Percentiles rank a stretch among this genome's conserved stretches.
Conservation (phyloP, 805 yeast genomes). For the Debaryomyces hansenii region DNA sequence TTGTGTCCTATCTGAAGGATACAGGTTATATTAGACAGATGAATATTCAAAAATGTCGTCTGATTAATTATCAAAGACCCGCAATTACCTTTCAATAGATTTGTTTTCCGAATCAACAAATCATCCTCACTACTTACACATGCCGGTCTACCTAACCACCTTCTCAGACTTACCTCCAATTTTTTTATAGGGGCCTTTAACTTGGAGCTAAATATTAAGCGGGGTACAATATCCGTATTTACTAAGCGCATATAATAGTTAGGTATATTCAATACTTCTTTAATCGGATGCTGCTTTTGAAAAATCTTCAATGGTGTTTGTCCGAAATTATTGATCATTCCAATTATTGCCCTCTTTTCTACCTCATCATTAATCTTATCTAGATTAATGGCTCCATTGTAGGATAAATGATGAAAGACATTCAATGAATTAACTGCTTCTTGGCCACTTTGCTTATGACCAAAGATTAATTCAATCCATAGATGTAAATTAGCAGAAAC, state of each 20-base stretch:
- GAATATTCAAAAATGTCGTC: conserved; percentile 43
- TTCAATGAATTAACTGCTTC: conserved; percentile 67
- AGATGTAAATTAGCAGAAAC: conserved; percentile 73
- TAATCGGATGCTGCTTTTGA: conserved; percentile 60
- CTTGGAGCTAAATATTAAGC: conserved; percentile 44
- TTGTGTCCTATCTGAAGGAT: conserved; percentile 42
- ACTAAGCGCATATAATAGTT: conserved; percentile 31
- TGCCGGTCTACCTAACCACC: conserved; percentile 54
- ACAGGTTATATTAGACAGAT: conserved; percentile 37
- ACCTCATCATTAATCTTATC: conserved; percentile 71
- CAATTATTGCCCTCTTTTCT: conserved; percentile 74
- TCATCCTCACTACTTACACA: conserved; percentile 40
- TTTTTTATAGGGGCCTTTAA: conserved; percentile 40
- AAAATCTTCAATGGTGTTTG: conserved; percentile 83
- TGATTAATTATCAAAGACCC: conserved; percentile 44
- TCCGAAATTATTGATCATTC: conserved; percentile 88
- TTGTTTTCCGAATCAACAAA: conserved; percentile 32
- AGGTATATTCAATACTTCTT: conserved; percentile 40
- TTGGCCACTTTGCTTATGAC: conserved; percentile 72
- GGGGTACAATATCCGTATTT: conserved; percentile 33
- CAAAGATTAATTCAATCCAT: conserved; percentile 88
- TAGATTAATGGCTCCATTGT: conserved; percentile 78
- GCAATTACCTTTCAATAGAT: conserved; percentile 16
- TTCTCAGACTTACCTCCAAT: conserved; percentile 45
- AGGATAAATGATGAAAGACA: conserved; percentile 82